Conservation (phyloP, 1,284 basidiomycete genomes). For the Ustilago nuda region DNA sequence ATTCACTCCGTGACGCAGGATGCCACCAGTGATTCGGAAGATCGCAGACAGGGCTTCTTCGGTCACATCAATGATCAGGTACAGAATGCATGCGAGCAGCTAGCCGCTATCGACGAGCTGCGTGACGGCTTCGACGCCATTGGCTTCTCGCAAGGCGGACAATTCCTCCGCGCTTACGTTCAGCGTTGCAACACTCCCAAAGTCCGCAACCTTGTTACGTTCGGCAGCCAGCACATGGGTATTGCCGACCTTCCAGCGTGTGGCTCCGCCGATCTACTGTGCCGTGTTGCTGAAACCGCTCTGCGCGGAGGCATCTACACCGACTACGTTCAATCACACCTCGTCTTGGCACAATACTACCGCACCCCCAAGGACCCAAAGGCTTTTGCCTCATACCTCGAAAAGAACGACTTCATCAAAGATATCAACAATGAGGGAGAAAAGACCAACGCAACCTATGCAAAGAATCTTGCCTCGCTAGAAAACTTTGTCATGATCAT, state of each 20-base stretch:
- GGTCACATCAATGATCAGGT: conserved; percentile 83
- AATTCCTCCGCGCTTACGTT: conserved; percentile 89
- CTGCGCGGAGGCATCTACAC: conserved; percentile 82
- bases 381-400: conserved; percentile 79
- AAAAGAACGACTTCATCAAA: conserved; percentile 73
- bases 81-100: conserved; percentile 76
- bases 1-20: conserved; percentile 79
- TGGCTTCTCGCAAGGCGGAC: conserved; percentile 73
- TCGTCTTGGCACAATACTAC: conserved; percentile 87
- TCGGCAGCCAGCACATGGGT: conserved; percentile 73
- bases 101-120: conserved; percentile 79
- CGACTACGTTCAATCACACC: conserved; percentile 63
- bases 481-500: conserved; percentile 69
- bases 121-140: conserved; percentile 72
- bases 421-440: conserved; percentile 70
- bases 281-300: conserved; percentile 76
- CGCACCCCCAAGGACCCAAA: conserved; percentile 77
- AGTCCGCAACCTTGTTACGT: conserved; percentile 78
- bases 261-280: conserved; percentile 74
- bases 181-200: conserved; percentile 78
- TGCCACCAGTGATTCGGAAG: conserved; percentile 77
- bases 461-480: conserved; percentile 58
- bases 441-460: conserved; percentile 59
- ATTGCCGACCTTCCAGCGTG: conserved; percentile 84
- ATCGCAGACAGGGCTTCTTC: conserved; percentile 81